These are phyloP conservation scores for Saccharomycopsis phalli DNA, from an alignment of 1,139 yeast species.

Conservation along the genomic window DNA sequence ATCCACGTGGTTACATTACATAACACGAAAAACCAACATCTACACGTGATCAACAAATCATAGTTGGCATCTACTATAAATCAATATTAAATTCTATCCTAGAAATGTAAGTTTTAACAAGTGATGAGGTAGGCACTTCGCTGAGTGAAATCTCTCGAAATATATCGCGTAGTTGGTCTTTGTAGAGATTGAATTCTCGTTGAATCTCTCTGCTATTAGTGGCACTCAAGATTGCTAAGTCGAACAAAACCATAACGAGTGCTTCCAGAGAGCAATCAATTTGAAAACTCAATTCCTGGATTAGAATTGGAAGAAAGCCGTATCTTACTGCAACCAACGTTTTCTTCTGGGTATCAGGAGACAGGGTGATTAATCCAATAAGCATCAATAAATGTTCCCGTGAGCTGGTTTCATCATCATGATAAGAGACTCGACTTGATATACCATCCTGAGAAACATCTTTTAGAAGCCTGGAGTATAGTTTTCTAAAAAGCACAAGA, in stretches of 20 bases:
- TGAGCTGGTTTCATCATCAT: background rate
- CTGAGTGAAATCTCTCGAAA: background rate
- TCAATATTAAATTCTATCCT: background rate
- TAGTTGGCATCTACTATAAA: background rate
- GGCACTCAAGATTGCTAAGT: background rate
- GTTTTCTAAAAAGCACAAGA: background rate
- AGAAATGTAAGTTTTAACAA: background rate
- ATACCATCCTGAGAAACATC: background rate
- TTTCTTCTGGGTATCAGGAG: background rate
- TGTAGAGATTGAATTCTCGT: slow-evolving; percentile 1
- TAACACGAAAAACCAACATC: background rate
- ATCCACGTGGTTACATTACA: background rate
- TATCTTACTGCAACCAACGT: background rate
- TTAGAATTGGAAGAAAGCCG: slow-evolving; percentile 1
- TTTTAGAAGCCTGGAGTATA: background rate
- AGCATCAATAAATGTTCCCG: background rate
- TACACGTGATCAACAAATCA: background rate
- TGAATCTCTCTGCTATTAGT: background rate
- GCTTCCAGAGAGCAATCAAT: background rate
- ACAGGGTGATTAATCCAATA: background rate
- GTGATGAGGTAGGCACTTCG: background rate
- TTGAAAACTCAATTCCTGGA: slow-evolving; percentile 1
- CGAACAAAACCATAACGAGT: background rate
- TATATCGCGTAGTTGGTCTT: background rate
- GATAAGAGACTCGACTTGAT: background rate